Evolutionary conservation across 2,329 filamentous ascomycete genomes (phyloP).

Genomic region (Arthrobotrys sinensis): DNA sequence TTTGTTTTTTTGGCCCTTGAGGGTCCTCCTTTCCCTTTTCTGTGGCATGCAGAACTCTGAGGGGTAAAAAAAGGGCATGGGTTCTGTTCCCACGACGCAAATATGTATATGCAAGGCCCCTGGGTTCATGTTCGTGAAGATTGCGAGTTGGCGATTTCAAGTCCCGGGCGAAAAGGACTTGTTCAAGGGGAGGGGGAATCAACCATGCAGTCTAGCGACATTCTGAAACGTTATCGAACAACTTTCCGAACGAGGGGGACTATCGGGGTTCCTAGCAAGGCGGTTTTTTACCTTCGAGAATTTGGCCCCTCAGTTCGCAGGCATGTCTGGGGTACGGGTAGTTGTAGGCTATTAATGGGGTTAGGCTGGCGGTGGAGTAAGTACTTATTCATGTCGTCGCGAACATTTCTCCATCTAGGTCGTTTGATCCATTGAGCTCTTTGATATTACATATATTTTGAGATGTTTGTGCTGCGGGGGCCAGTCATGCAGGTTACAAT

Average conservation of each 20-base stretch:
- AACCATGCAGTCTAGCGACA: conserved; percentile 60
- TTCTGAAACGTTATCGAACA: conserved; percentile 62
- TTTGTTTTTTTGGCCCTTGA: conserved; percentile 18
- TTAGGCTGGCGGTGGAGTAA: conserved; percentile 1
- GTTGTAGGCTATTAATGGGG: conserved; percentile 26
- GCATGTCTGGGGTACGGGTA: conserved; percentile 31
- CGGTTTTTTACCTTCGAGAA: conserved; percentile 48
- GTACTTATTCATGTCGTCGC: not conserved
- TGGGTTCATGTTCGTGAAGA: conserved; percentile 45
- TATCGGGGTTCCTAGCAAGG: conserved; percentile 27
- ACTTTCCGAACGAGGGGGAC: conserved; percentile 56
- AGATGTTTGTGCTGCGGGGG: conserved; percentile 21
- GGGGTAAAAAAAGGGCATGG: conserved; percentile 37
- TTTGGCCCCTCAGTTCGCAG: not conserved
- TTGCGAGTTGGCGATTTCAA: conserved; percentile 44
- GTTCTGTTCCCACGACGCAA: conserved; percentile 28
- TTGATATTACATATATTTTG: conserved; percentile 11
- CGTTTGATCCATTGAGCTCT: conserved; percentile 45
- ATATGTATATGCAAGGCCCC: conserved; percentile 54
- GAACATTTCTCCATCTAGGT: conserved; percentile 26
- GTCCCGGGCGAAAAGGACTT: conserved; percentile 35
- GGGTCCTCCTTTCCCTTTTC: conserved; percentile 37
- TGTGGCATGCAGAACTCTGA: conserved; percentile 41
- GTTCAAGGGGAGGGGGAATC: conserved; percentile 20
- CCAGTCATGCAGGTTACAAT: conserved; percentile 36